Conservation (phyloP, 495 filamentous ascomycete species). For the Neurospora hispaniola region DNA sequence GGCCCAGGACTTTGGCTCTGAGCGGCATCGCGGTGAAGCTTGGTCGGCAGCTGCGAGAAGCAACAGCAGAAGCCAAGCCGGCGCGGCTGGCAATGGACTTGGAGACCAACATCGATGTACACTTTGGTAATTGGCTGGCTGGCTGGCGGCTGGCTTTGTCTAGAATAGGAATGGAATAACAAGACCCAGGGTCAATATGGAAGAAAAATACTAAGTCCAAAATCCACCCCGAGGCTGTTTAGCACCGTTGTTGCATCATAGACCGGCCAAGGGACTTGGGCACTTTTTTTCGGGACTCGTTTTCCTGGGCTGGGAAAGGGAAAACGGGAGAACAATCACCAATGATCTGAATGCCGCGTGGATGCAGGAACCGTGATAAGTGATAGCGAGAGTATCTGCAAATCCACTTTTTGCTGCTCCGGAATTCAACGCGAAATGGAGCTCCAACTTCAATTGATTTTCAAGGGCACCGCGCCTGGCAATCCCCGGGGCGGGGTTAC, state of each 20-base stretch:
- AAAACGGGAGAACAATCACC: background rate
- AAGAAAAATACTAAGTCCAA: background rate
- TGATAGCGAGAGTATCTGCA: background rate
- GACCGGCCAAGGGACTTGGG: constrained; percentile 1
- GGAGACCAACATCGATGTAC: constrained; percentile 31
- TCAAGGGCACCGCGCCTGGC: background rate
- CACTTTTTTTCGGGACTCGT: background rate
- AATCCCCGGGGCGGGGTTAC: background rate
- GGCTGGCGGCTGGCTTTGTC: background rate
- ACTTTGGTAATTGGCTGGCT: background rate
- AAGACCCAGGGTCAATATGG: background rate
- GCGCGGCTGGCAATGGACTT: constrained; percentile 28
- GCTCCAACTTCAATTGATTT: background rate
- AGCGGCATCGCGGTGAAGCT: constrained; percentile 63
- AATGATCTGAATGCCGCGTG: background rate
- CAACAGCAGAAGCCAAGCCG: constrained; percentile 27
- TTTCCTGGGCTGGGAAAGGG: background rate
- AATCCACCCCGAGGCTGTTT: background rate
- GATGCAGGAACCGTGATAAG: background rate
- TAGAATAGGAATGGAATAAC: background rate
- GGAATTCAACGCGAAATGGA: background rate
- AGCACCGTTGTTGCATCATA: background rate
- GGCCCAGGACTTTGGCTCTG: constrained; percentile 65
- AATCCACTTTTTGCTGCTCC: background rate
- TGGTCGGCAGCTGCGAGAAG: constrained; percentile 23